Percentiles rank a stretch among this genome's conserved stretches.
Evolutionary conservation across 1,284 basidiomycete genomes (phyloP).

Genomic region (Cutaneotrichosporon mucoides): DNA sequence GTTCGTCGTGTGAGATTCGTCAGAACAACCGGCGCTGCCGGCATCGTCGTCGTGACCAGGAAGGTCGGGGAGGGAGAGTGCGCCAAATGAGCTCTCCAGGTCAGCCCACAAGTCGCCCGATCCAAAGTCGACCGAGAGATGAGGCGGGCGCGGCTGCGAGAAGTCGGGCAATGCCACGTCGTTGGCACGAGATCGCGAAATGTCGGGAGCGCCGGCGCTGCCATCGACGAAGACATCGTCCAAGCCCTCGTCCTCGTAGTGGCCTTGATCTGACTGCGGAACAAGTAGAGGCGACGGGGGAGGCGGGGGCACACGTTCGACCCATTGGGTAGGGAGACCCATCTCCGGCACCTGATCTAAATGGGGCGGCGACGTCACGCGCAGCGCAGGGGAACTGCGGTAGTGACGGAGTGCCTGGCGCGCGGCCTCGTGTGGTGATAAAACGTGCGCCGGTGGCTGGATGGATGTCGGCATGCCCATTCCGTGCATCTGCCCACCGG

Average conservation of each 20-base stretch:
- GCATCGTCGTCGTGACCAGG: neutral
- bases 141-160: neutral
- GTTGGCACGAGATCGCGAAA: neutral
- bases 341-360: neutral
- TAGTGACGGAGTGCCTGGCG: slow-evolving; percentile 6
- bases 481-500: neutral
- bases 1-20: neutral
- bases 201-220: neutral
- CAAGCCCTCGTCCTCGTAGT: neutral
- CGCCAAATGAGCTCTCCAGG: slow-evolving; percentile 1
- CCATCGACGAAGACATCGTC: neutral
- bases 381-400: slow-evolving; percentile 3
- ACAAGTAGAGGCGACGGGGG: neutral
- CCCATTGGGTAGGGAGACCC: neutral
- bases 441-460: neutral
- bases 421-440: neutral
- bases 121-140: slow-evolving; percentile 2
- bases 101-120: neutral
- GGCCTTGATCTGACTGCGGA: neutral
- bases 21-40: neutral
- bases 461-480: neutral
- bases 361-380: neutral
- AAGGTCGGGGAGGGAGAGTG: neutral
- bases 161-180: neutral
- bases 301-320: neutral